Conservation (phyloP, 164 flowering plant genomes). For the Cinnamomum chago region DNA sequence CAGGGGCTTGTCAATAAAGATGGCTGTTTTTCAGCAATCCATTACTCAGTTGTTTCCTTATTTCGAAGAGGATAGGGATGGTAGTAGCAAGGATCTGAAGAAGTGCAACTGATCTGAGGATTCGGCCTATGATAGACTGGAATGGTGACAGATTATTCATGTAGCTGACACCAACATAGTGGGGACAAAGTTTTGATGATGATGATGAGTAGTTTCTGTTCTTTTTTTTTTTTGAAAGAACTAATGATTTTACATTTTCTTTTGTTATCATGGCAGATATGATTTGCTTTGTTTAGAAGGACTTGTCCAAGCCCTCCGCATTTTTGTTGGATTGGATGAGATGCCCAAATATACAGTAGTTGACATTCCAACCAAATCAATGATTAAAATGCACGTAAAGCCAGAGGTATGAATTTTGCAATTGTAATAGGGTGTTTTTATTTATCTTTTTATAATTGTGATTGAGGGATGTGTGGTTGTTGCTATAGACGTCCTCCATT, state of each 20-base stretch:
- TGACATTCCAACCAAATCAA: constrained; percentile 37
- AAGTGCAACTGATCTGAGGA: too few species aligned
- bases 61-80: too few species aligned
- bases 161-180: too few species aligned
- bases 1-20: too few species aligned
- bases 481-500: constrained; percentile 61
- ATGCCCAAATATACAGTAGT: constrained; percentile 57
- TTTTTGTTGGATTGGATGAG: constrained; percentile 55
- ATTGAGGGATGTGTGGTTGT: neutral
- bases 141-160: too few species aligned
- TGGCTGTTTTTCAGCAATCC: neutral
- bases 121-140: too few species aligned
- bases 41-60: neutral
- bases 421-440: neutral
- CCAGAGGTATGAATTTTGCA: constrained; percentile 47
- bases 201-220: too few species aligned
- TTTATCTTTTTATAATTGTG: neutral
- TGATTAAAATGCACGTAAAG: constrained; percentile 79
- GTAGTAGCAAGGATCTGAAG: too few species aligned
- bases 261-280: constrained; percentile 36
- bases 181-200: too few species aligned
- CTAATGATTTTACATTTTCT: neutral
- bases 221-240: too few species aligned
- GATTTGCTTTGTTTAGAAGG: constrained; percentile 99
- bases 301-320: constrained; percentile 69